Evolutionary conservation across 208 protist genomes (phyloP).

Genomic region (Tritrichomonas musculus): DNA sequence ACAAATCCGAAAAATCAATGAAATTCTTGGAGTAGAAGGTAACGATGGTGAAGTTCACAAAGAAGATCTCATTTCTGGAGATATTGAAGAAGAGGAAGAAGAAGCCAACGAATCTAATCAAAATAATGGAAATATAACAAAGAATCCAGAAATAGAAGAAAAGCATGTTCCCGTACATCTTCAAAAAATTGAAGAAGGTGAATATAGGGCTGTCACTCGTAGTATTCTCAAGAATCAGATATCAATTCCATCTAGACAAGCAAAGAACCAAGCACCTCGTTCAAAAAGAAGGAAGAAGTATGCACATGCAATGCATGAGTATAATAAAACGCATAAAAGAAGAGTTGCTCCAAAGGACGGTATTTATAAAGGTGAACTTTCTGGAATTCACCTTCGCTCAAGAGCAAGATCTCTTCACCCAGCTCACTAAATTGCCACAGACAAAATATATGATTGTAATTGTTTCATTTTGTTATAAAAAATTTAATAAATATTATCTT

Average conservation of each 20-base stretch:
- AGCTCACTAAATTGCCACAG: neutral
- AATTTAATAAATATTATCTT: neutral
- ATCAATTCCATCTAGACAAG: neutral
- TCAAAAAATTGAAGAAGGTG: neutral
- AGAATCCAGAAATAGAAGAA: neutral
- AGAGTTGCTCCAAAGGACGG: neutral
- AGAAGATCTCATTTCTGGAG: neutral
- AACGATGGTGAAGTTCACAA: neutral
- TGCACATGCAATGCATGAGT: conserved; percentile 22
- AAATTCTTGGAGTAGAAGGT: neutral
- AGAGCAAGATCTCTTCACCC: neutral
- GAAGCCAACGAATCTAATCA: neutral
- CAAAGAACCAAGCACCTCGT: neutral
- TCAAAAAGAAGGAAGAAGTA: neutral
- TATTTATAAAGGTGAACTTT: neutral
- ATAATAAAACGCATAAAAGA: neutral
- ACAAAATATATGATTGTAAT: neutral
- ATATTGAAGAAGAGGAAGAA: neutral
- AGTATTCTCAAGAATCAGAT: conserved; percentile 7
- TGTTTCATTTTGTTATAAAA: neutral
- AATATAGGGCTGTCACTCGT: neutral
- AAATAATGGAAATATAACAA: too few relatives aligned
- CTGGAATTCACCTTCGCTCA: neutral
- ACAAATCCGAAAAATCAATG: neutral
- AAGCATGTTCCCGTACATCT: conserved; percentile 27